Base-by-base conservation (phyloP, 306 rosid species). In the Sophora flavescens region DNA sequence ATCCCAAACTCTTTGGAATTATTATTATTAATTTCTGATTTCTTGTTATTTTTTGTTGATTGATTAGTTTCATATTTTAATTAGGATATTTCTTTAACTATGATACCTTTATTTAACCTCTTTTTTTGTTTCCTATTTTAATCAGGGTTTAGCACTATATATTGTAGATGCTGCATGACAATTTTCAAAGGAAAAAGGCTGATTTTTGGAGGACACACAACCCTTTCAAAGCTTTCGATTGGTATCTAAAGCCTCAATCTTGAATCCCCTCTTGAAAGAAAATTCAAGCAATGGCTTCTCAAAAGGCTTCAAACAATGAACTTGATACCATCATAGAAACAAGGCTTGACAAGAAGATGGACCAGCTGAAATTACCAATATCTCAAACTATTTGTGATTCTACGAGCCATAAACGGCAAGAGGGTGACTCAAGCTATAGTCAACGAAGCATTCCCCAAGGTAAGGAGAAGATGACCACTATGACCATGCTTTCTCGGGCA, bases 371-470 rank as follows among this genome's bases (percentile, higher is more conserved):
- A 51, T 57, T 67, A n/a, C n/a, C n/a, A n/a, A n/a, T n/a, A n/a
- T n/a, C n/a, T n/a, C n/a, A n/a, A n/a, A n/a, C n/a, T n/a, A n/a
- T n/a, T n/a, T n/a, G n/a, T n/a, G n/a, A n/a, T n/a, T n/a, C n/a
- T n/a, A n/a, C n/a, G n/a, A n/a, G n/a, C n/a, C n/a, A n/a, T n/a
- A n/a, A n/a, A n/a, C n/a, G n/a, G n/a, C n/a, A n/a, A n/a, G n/a
- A n/a, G n/a, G n/a, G 8, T 22, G 54, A 47, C 62, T 48, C 30
- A 68, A 68, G 50, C 76, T 33, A 52, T 57, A 68, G 51, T 35
- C 16, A 33, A 48, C 22, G 12, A 58, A 78, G 70, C 33, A 58
- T 8, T 13, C 53, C 58, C 8, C 7, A 60, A 38, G 59, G 54
- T 35, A 39, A 39, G 50, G 66, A 65, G 67, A 14, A 54, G 35